These are phyloP conservation scores for Talaromyces albobiverticillius DNA, from an alignment of 2,329 filamentous ascomycete genomes.

Conservation along the genomic window DNA sequence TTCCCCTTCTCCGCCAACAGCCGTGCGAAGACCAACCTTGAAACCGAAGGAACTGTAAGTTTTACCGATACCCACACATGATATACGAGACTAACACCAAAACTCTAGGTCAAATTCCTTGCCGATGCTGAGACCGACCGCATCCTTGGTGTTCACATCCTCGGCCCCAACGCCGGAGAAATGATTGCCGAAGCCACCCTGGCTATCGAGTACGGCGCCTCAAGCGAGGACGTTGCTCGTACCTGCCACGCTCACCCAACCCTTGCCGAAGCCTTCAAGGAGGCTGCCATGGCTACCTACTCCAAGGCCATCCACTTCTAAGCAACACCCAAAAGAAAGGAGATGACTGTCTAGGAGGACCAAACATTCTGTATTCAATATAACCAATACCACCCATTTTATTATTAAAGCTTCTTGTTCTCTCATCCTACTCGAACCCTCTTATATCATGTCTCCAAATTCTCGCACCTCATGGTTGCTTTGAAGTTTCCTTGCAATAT, in stretches of 20 bases:
- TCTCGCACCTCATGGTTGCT: not conserved
- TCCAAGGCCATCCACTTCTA: slow-evolving; percentile 95
- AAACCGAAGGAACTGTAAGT: slow-evolving; percentile 72
- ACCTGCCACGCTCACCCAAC: slow-evolving; percentile 97
- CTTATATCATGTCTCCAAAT: not conserved
- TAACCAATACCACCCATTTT: not conserved
- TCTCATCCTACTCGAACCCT: no score
- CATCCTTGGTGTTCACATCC: slow-evolving; percentile 92
- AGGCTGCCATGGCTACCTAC: slow-evolving; percentile 97
- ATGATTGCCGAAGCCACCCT: slow-evolving; percentile 98
- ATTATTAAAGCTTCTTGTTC: not conserved
- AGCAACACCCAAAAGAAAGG: slow-evolving; percentile 11
- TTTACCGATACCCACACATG: no score
- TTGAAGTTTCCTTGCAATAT: not conserved
- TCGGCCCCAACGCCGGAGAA: slow-evolving; percentile 93
- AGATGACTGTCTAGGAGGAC: not conserved
- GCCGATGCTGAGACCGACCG: slow-evolving; percentile 95
- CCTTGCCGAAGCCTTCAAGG: slow-evolving; percentile 96
- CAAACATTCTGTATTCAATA: not conserved
- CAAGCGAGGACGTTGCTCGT: slow-evolving; percentile 87
- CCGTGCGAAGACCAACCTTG: slow-evolving; percentile 96
- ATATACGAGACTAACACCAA: not conserved
- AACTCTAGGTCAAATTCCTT: slow-evolving; percentile 78
- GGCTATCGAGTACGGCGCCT: slow-evolving; percentile 83
- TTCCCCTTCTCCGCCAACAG: slow-evolving; percentile 99